Conservation (phyloP, 805 yeast species). For the Starmerella vitae region DNA sequence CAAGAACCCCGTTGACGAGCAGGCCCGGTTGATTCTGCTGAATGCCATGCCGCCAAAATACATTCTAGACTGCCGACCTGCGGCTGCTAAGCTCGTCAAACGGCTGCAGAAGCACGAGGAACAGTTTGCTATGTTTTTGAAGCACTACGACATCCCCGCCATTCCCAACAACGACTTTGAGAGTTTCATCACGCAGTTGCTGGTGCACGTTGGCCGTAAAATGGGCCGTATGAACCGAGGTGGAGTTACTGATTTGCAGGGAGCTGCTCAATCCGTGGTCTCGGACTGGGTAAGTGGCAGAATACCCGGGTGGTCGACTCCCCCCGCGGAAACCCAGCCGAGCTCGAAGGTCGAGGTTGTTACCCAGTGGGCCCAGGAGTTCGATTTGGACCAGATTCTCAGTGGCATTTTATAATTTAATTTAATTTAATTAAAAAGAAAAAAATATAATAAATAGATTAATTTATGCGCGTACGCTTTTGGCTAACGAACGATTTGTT, state of each 20-base stretch:
- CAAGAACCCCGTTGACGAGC: constrained; percentile 42
- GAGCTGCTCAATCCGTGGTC: constrained; percentile 71
- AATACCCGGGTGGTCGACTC: constrained; percentile 78
- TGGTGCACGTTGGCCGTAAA: constrained; percentile 84
- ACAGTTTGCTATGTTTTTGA: constrained; percentile 51
- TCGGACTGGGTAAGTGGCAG: constrained; percentile 97
- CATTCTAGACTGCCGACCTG: constrained; percentile 70
- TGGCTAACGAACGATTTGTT: constrained; percentile 3
- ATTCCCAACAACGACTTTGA: constrained; percentile 58
- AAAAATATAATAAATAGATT: too few species aligned
- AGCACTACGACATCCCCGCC: constrained; percentile 67
- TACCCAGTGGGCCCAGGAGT: constrained; percentile 83
- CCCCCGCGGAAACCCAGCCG: constrained; percentile 36
- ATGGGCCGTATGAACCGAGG: constrained; percentile 87
- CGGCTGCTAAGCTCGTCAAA: constrained; percentile 62
- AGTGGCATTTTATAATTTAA: constrained; percentile 15
- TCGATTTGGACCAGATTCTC: constrained; percentile 76
- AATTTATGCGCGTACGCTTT: neutral
- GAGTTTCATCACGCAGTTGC: constrained; percentile 69
- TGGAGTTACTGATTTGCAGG: constrained; percentile 77
- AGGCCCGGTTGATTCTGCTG: constrained; percentile 76
- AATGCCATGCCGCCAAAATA: constrained; percentile 83
- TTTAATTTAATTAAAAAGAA: too few species aligned
- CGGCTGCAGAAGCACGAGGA: constrained; percentile 59
- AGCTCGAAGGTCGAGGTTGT: constrained; percentile 60